Evolutionary conservation across 768 basidiomycete genomes (phyloP).

Genomic region (Fibroporia radiculosa): DNA sequence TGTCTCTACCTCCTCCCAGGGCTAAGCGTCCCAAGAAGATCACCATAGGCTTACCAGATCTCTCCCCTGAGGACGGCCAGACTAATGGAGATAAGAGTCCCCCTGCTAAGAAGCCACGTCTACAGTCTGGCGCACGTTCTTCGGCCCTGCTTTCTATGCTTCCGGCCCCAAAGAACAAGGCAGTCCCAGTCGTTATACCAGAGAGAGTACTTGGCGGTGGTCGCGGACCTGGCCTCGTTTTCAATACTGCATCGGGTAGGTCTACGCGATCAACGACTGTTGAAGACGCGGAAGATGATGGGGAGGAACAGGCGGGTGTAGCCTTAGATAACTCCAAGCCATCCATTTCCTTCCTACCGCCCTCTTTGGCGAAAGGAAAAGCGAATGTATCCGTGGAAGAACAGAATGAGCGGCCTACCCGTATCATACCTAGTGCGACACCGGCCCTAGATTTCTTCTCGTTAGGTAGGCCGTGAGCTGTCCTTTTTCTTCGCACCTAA

Average conservation of each 20-base stretch:
- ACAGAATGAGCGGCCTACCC: conserved; percentile 9
- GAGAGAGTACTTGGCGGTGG: conserved; percentile 62
- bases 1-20: conserved; percentile 33
- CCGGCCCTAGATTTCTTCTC: conserved; percentile 63
- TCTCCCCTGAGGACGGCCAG: conserved; percentile 31
- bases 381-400: conserved; percentile 36
- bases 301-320: conserved; percentile 9
- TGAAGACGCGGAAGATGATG: conserved; percentile 17
- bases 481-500: not conserved
- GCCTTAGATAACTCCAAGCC: conserved; percentile 10
- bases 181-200: conserved; percentile 32
- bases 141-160: conserved; percentile 69
- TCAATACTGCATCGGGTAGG: conserved; percentile 30
- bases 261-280: conserved; percentile 20
- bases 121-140: conserved; percentile 44
- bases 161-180: conserved; percentile 60
- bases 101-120: conserved; percentile 49
- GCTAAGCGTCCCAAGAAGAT: conserved; percentile 52
- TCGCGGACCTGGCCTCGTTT: conserved; percentile 52
- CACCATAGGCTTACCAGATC: conserved; percentile 46
- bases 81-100: conserved; percentile 35
- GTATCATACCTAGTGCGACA: conserved; percentile 13
- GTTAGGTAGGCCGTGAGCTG: conserved; percentile 42
- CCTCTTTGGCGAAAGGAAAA: conserved; percentile 51
- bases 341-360: conserved; percentile 48